These are phyloP conservation scores for Colletotrichum truncatum DNA, from an alignment of 2,329 filamentous ascomycete species.

Conservation along the genomic window DNA sequence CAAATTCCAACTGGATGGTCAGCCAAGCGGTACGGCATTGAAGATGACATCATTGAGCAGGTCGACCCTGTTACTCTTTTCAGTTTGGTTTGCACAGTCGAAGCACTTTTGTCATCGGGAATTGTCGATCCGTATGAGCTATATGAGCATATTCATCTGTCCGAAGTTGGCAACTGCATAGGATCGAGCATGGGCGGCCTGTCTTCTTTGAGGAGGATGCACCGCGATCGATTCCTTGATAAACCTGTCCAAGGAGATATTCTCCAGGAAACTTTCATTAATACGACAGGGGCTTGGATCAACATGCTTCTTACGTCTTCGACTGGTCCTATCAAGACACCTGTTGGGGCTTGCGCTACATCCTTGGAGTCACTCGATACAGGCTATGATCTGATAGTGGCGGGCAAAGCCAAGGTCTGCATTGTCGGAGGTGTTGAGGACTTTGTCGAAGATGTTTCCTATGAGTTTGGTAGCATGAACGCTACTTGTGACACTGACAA, in stretches of 20 bases:
- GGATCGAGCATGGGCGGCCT: slow-evolving; percentile 43
- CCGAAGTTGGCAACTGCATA: slow-evolving; percentile 44
- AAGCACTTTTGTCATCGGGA: slow-evolving; percentile 89
- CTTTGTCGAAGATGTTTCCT: slow-evolving; percentile 39
- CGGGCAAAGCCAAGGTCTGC: slow-evolving; percentile 40
- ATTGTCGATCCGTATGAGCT: slow-evolving; percentile 69
- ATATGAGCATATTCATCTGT: slow-evolving; percentile 44
- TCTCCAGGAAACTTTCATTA: slow-evolving; percentile 45
- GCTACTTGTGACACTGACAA: slow-evolving; percentile 43
- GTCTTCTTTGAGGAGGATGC: slow-evolving; percentile 38
- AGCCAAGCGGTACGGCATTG: slow-evolving; percentile 93
- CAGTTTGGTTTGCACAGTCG: slow-evolving; percentile 91
- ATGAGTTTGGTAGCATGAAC: slow-evolving; percentile 45
- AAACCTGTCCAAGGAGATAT: slow-evolving; percentile 42
- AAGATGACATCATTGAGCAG: slow-evolving; percentile 96
- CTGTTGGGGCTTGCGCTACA: slow-evolving; percentile 48
- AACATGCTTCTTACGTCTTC: slow-evolving; percentile 51
- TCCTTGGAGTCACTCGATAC: slow-evolving; percentile 45
- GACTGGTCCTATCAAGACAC: slow-evolving; percentile 44
- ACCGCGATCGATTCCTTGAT: slow-evolving; percentile 40
- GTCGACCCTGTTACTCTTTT: slow-evolving; percentile 96
- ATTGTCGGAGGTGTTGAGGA: slow-evolving; percentile 47
- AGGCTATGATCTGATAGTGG: slow-evolving; percentile 42
- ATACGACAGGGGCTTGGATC: slow-evolving; percentile 46
- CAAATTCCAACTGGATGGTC: slow-evolving; percentile 98